These are phyloP conservation scores for Cicer yamashitae DNA, from an alignment of 306 rosid genomes.

Conservation along the genomic window DNA sequence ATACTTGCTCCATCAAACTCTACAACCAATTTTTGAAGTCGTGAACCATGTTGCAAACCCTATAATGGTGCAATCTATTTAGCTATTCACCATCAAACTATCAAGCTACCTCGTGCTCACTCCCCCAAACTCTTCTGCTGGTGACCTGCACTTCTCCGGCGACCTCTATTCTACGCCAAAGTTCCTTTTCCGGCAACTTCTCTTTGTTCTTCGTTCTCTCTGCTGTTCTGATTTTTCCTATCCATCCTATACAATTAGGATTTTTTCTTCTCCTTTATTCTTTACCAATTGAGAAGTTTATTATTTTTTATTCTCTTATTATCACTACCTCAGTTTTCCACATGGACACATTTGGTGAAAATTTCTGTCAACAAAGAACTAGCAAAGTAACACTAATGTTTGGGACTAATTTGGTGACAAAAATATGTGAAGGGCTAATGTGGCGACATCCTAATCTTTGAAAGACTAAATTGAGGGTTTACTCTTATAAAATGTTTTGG, in stretches of 20 bases:
- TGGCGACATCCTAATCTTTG: neutral
- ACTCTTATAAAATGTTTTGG: neutral
- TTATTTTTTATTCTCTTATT: neutral
- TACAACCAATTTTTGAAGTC: neutral
- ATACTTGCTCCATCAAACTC: neutral
- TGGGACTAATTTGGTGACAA: neutral
- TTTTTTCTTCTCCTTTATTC: neutral
- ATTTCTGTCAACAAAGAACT: neutral
- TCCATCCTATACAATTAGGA: conserved; percentile 3
- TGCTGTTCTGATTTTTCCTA: neutral
- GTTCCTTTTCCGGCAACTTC: neutral
- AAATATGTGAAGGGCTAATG: neutral
- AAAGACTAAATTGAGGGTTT: conserved; percentile 1
- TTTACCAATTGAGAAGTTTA: neutral
- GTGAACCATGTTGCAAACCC: neutral
- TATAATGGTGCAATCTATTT: neutral
- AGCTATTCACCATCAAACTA: neutral
- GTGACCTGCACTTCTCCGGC: neutral
- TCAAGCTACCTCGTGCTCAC: neutral
- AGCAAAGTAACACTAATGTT: neutral
- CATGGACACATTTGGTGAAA: conserved; percentile 4
- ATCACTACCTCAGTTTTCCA: neutral
- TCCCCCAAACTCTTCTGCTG: neutral
- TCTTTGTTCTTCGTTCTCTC: neutral
- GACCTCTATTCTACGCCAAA: neutral